phyloP scores from a whole-genome alignment of 164 flowering plant species.

The Magnolia officinalis region DNA sequence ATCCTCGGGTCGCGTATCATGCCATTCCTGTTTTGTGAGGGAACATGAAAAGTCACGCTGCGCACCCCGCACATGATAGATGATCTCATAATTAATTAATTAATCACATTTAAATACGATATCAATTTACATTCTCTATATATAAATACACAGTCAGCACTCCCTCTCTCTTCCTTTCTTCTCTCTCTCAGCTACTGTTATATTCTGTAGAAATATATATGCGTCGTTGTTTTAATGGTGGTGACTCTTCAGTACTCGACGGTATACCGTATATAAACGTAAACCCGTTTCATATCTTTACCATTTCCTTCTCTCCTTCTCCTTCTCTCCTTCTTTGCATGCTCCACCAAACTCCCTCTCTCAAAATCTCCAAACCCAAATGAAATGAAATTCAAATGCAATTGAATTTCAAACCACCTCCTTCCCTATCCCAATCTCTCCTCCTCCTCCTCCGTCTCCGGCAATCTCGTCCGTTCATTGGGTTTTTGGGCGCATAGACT shows the following conservation, averaged over 20 bases:
- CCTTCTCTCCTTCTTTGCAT: conserved; percentile 28
- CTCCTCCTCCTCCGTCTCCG: conserved; percentile 9
- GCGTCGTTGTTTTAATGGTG: neutral
- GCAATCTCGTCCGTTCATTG: conserved; percentile 17
- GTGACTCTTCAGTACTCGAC: neutral
- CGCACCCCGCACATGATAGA: neutral
- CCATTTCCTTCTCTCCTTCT: neutral
- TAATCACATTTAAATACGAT: neutral
- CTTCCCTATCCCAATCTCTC: neutral
- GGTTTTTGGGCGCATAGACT: conserved; percentile 6
- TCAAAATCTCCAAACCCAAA: conserved; percentile 12
- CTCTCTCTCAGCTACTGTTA: neutral
- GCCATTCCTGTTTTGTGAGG: neutral
- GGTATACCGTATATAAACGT: neutral
- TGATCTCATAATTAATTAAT: neutral
- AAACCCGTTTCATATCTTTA: neutral
- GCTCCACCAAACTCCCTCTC: conserved; percentile 25
- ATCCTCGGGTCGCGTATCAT: neutral
- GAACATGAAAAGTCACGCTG: neutral
- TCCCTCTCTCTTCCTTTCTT: neutral
- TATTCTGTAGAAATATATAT: neutral
- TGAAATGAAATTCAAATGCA: conserved; percentile 8
- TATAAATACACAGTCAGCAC: neutral
- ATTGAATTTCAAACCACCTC: conserved; percentile 15
- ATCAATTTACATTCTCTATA: neutral